Evolutionary conservation across 805 yeast genomes (phyloP), one percentile per base, ranked within the genome.

Genomic region (Lipomyces yamadae): DNA sequence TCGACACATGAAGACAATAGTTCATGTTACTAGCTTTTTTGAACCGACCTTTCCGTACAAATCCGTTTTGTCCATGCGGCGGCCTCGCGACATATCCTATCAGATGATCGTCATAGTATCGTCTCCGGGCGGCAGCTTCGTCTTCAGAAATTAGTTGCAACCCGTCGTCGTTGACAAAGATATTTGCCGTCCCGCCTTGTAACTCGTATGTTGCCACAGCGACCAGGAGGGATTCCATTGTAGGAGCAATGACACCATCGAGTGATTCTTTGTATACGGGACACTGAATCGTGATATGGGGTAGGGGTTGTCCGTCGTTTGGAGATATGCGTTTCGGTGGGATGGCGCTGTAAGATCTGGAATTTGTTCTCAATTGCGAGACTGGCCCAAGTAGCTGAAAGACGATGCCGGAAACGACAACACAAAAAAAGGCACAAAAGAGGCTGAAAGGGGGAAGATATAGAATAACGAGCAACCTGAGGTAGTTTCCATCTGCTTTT

Each of bases 21-120:
- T 67, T 64, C 70, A 67, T 67, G 53, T 64, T 67, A 53, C 67
- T 63, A n/a, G 70, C 70, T 30, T 67, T 64, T 37, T 67, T 67
- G 53, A 67, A 67, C 4, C 70, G 57, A 5, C 70, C 70, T 10
- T 64, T 64, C 3, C 70, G 67, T 8, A 60, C 63, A 45, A 63
- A 67, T n/a, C 70, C 70, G 39, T 64, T 61, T 11, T 60, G 42
- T 4, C 70, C 70, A 34, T 63, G 67, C 4, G 67, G 67, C n/a
- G 67, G 70, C 7, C 70, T 59, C 5, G 70, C 67, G 8, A 67
- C 70, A 58, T 64, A 67, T 15, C 70, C 70, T 32, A 67, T 67
- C 18, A 63, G 33, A 32, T 67, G 61, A 39, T 67, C 67, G 7
- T 57, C 64, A 50, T 67, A 67, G 45, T 67, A 64, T 5, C 53